phyloP scores from a whole-genome alignment of 2,329 filamentous ascomycete genomes.

The Fusarium globosum region DNA sequence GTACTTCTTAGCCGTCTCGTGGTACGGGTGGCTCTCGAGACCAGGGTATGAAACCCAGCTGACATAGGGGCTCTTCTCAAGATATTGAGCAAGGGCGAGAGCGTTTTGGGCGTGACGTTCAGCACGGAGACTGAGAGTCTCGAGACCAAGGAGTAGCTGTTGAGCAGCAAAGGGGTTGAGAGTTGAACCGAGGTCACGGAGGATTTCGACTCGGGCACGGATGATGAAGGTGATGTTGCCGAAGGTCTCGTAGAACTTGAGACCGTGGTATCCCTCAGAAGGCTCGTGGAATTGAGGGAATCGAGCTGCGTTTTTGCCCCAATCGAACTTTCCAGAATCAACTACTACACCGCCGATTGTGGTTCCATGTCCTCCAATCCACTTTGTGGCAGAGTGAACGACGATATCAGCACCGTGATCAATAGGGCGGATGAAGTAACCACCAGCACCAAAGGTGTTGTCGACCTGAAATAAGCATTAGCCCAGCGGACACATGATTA shows the following conservation, averaged over 20 bases:
- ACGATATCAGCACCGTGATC: slow-evolving; percentile 94
- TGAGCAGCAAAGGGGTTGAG: slow-evolving; percentile 94
- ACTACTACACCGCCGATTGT: slow-evolving; percentile 89
- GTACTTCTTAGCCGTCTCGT: slow-evolving; percentile 87
- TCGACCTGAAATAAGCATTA: slow-evolving; percentile 70
- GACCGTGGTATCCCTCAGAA: slow-evolving; percentile 87
- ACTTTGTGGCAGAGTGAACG: slow-evolving; percentile 94
- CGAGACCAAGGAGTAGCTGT: slow-evolving; percentile 87
- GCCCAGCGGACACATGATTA: background rate
- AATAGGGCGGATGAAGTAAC: slow-evolving; percentile 88
- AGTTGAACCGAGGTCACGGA: slow-evolving; percentile 84
- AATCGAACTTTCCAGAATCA: slow-evolving; percentile 93
- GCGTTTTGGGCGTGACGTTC: slow-evolving; percentile 91
- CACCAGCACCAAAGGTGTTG: slow-evolving; percentile 95
- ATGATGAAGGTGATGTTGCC: slow-evolving; percentile 85
- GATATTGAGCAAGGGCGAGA: slow-evolving; percentile 80
- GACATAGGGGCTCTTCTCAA: slow-evolving; percentile 85
- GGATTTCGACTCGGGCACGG: slow-evolving; percentile 86
- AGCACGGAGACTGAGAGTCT: slow-evolving; percentile 87
- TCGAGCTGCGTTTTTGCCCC: slow-evolving; percentile 83
- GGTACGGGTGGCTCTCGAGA: slow-evolving; percentile 81
- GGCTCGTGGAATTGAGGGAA: slow-evolving; percentile 96
- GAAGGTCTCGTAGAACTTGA: slow-evolving; percentile 95
- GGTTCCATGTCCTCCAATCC: slow-evolving; percentile 96
- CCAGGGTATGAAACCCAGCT: slow-evolving; percentile 96